Evolutionary conservation across 768 basidiomycete species (phyloP).

Genomic region (Sarcodon sp.): DNA sequence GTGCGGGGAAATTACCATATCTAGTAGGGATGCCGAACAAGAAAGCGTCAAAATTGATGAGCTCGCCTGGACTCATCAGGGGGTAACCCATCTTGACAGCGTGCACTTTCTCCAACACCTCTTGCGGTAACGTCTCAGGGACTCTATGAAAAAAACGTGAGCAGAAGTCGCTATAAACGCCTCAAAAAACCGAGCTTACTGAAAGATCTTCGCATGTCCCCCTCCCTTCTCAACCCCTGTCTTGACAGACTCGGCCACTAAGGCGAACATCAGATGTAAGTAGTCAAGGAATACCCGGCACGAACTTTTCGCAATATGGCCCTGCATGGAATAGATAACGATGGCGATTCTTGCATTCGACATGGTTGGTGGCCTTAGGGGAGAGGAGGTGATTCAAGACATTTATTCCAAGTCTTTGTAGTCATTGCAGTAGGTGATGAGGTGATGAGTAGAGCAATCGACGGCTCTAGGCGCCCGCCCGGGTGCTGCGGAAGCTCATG

Average conservation of each 20-base stretch:
- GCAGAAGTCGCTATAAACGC: neutral
- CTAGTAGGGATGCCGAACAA: slow-evolving; percentile 71
- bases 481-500: no score
- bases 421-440: no score
- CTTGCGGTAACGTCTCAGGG: slow-evolving; percentile 63
- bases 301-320: slow-evolving; percentile 58
- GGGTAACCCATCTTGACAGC: slow-evolving; percentile 68
- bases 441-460: no score
- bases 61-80: slow-evolving; percentile 37
- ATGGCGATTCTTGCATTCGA: slow-evolving; percentile 45
- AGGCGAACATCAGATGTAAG: neutral
- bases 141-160: slow-evolving; percentile 30
- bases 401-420: no score
- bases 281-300: slow-evolving; percentile 4
- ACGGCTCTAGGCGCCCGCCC: no score
- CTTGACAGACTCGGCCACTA: slow-evolving; percentile 50
- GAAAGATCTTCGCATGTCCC: slow-evolving; percentile 30
- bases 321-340: slow-evolving; percentile 63
- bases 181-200: slow-evolving; percentile 18
- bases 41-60: slow-evolving; percentile 56
- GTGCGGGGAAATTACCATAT: slow-evolving; percentile 70
- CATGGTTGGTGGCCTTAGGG: neutral
- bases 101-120: slow-evolving; percentile 54
- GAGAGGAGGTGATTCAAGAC: neutral
- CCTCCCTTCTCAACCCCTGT: slow-evolving; percentile 27